Base-by-base conservation (phyloP, 352 stramenopile species). In the Pythium aphanidermatum region DNA sequence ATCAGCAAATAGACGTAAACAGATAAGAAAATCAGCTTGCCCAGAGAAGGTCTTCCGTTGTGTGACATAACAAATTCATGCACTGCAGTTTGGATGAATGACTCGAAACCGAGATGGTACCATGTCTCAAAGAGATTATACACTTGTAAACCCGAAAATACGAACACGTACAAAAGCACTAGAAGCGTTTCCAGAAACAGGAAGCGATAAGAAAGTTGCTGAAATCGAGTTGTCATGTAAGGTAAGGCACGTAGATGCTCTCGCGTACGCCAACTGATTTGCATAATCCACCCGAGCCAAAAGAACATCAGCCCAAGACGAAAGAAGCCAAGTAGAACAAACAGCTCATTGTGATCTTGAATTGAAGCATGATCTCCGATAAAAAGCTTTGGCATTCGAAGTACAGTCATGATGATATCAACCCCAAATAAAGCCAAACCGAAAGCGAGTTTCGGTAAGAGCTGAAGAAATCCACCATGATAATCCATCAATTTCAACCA, bases 171-270 rank as follows among this genome's bases (percentile, higher is more conserved):
- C 23, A 87, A 51, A 17, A 90, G 59, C 47, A 95, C 77, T 7
- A 93, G 38, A 16, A 89, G 41, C 8, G 74, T 85, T 55, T 91
- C 71, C 4, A 93, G 54, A 14, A 85, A 72, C 12, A 93, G 46
- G 46, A 93, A 95, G 11, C 84, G 78, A 47, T 89, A 95, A 30
- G 82, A 93, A 6, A 95, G 60, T 39, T 95, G 84, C 60, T 92
- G 78, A 36, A 84, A 89, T 4, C 84, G 82, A 17, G 80, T 87
- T 4, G 74, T 69, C 75, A 95, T 92, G 57, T 95, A 95, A 21
- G 77, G 70, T 5, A 95, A 44, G 14, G 59, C 58, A 11, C 81
- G 82, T 17, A 95, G n/a, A 32, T 87, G 63, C 5, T 57, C 51
- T 1, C 71, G 65, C 0, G 81, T 86, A 42, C 65, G 55, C 36